Evolutionary conservation across 2,329 filamentous ascomycete genomes (phyloP).

Genomic region (Trichothecium roseum): DNA sequence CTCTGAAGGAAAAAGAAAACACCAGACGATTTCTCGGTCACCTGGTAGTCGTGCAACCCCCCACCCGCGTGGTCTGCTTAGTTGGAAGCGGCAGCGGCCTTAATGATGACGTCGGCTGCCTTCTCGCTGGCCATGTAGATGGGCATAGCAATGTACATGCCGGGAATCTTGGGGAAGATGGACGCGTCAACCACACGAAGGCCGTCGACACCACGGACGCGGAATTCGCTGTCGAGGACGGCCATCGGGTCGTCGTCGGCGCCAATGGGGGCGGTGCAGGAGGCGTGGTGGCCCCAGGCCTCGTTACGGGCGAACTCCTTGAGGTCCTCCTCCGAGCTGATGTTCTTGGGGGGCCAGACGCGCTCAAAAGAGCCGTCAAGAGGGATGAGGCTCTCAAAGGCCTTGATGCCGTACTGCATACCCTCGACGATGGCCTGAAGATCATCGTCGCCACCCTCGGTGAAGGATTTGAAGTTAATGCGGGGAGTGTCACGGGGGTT

Average conservation of each 20-base stretch:
- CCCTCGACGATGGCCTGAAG: constrained; percentile 31
- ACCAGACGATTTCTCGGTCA: no score
- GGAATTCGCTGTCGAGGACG: constrained; percentile 43
- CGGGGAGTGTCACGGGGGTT: constrained; percentile 54
- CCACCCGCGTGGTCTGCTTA: no score
- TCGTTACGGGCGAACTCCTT: constrained; percentile 31
- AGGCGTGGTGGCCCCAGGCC: constrained; percentile 47
- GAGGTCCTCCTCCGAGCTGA: constrained; percentile 29
- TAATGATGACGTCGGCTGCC: constrained; percentile 44
- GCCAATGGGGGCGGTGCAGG: constrained; percentile 44
- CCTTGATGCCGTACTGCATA: constrained; percentile 33
- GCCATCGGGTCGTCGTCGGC: constrained; percentile 38
- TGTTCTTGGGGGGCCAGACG: constrained; percentile 24
- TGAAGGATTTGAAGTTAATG: constrained; percentile 50
- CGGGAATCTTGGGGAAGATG: constrained; percentile 41
- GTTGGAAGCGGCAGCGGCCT: constrained; percentile 4
- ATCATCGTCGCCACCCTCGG: constrained; percentile 34
- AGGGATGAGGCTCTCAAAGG: constrained; percentile 18
- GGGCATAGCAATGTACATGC: constrained; percentile 35
- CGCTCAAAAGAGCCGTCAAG: constrained; percentile 27
- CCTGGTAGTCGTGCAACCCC: no score
- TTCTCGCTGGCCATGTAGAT: constrained; percentile 52
- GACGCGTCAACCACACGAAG: constrained; percentile 49
- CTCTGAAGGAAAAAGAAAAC: no score
- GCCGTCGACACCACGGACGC: constrained; percentile 39